Percentiles rank a stretch among this genome's conserved stretches.
Conservation (phyloP, 495 filamentous ascomycete genomes). For the Talaromyces ruber region DNA sequence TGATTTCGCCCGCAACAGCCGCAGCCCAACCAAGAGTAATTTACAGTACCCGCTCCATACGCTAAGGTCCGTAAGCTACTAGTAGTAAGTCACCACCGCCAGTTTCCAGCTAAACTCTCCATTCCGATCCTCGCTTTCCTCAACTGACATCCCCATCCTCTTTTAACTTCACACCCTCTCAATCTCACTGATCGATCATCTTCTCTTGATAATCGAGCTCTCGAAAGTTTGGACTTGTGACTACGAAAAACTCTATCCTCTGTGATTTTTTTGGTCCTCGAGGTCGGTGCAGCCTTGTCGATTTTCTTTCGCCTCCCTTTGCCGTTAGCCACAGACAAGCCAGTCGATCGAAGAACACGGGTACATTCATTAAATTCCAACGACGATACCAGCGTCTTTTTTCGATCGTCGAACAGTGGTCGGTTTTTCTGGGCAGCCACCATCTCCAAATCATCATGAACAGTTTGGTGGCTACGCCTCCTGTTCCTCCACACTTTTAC, state of each 20-base stretch:
- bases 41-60: background rate
- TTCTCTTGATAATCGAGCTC: conserved; percentile 8
- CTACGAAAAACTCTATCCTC: background rate
- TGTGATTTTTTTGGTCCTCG: conserved; percentile 18
- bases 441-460: conserved; percentile 43
- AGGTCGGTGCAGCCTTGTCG: conserved; percentile 7
- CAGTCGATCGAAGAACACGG: background rate
- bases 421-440: background rate
- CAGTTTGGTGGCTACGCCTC: conserved; percentile 53
- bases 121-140: conserved; percentile 9
- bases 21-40: background rate
- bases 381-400: background rate
- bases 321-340: background rate
- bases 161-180: background rate
- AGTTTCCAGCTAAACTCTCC: background rate
- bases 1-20: background rate
- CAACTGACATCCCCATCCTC: conserved; percentile 4
- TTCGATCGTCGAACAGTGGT: conserved; percentile 2
- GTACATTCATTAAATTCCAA: background rate
- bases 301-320: conserved; percentile 11
- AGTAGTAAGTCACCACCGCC: background rate
- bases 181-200: conserved; percentile 16
- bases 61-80: background rate
- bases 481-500: conserved; percentile 71
- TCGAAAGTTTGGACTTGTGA: conserved; percentile 8